Base-by-base conservation (phyloP, 1,139 yeast genomes). In the Geotrichum phurueaensis region DNA sequence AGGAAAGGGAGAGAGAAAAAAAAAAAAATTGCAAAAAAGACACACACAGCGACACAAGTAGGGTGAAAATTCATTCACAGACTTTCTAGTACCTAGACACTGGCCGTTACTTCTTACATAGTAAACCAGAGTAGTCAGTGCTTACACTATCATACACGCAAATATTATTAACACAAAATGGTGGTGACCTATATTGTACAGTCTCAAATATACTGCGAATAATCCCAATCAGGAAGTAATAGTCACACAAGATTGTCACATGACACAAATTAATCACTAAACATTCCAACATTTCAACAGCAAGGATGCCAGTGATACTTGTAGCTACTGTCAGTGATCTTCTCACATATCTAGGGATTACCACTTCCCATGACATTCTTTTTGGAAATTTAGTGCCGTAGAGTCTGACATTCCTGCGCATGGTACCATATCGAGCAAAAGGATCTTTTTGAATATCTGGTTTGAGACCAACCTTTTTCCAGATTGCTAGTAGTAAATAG, bases 161-260 rank as follows among this genome's bases (percentile, higher is more conserved):
- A n/a, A 5, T 39, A 39, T 39, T 39, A 39, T n/a, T 39, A 39
- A 39, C 20, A 39, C 47, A 39, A 39, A 36, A 39, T 4, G n/a
- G 47, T 39, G 20, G 47, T 39, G 47, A 39, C 9, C 47, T 4
- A 22, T n/a, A n/a, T 39, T 39, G 2, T 39, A 7, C 47, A 39
- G 22, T 39, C 47, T 18, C 47, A 39, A 15, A n/a, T 39, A n/a
- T 39, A 39, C 47, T n/a, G 7, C 4, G 5, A 7, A 39, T 2
- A 39, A n/a, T 23, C 45, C 25, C 3, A 54, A 54, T 45, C 25
- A 54, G 51, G 56, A 27, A 54, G 25, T 18, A 29, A 18, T 9
- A 54, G 56, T 54, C 56, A 54, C 54, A 51, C 22, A 5, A 18
- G n/a, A 12, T 2, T 39, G 47, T 39, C 47, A 39, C 47, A 39